These are phyloP conservation scores for Chlamydomonas sp. DNA, from an alignment of 139 green algal species.

Conservation along the genomic window DNA sequence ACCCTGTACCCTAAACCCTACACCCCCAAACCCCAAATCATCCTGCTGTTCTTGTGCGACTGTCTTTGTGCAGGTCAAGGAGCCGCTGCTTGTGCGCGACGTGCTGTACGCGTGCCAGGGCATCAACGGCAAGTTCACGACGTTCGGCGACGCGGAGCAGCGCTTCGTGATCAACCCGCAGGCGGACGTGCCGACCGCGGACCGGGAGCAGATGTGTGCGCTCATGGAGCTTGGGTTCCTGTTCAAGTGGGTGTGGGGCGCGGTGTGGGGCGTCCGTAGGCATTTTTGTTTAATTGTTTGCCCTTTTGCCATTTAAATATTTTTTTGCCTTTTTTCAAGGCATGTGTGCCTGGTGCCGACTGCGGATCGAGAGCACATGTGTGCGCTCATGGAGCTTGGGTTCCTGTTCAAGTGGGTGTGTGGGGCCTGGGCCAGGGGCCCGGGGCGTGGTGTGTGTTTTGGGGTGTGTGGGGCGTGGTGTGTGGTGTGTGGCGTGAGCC, in stretches of 20 bases:
- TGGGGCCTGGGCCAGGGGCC: no score
- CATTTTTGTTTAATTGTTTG: no score
- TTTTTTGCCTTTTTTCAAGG: no score
- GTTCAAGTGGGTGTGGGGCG: slow-evolving; percentile 40
- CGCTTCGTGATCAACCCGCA: slow-evolving; percentile 16
- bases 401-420: slow-evolving; percentile 57
- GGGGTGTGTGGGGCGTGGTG: no score
- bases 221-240: slow-evolving; percentile 70
- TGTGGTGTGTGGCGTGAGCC: no score
- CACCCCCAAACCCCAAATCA: background rate
- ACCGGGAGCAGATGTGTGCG: slow-evolving; percentile 29
- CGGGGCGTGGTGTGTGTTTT: no score
- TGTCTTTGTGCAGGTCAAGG: slow-evolving; percentile 24
- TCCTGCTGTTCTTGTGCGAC: background rate
- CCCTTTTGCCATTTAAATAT: no score
- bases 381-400: slow-evolving; percentile 58
- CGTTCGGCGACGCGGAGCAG: slow-evolving; percentile 1
- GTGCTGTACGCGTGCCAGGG: slow-evolving; percentile 72
- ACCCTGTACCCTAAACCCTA: background rate
- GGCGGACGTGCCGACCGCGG: slow-evolving; percentile 15
- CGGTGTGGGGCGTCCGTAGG: background rate
- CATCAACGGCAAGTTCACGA: slow-evolving; percentile 48
- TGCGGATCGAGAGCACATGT: slow-evolving; percentile 28
- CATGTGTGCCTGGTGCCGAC: no score
- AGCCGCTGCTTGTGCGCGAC: slow-evolving; percentile 77